Evolutionary conservation across 1,284 basidiomycete species (phyloP).

Genomic region (Pseudozyma sp.): DNA sequence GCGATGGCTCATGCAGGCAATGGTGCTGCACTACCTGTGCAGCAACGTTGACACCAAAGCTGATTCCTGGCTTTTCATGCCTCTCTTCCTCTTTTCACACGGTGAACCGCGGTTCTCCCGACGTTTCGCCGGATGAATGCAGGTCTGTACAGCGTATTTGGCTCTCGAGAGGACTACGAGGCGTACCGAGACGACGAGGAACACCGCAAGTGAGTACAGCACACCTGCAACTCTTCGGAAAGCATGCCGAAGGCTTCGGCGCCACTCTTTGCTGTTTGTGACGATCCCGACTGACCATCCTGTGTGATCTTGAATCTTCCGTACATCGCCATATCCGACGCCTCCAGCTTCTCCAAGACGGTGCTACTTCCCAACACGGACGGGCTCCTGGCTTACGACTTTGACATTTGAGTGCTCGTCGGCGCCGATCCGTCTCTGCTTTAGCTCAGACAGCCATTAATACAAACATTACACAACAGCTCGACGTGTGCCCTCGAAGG

Average conservation of each 20-base stretch:
- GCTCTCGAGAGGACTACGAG: conserved; percentile 51
- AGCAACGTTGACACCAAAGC: not conserved
- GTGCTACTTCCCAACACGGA: conserved; percentile 58
- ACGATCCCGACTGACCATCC: conserved; percentile 7
- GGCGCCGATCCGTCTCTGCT: not conserved
- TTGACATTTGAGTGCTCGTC: conserved; percentile 41
- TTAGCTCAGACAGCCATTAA: not conserved
- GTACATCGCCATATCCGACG: not conserved
- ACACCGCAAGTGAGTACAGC: conserved; percentile 60
- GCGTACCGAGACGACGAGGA: conserved; percentile 62
- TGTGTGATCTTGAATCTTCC: conserved; percentile 3
- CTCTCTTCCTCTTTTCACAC: not conserved
- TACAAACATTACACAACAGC: not conserved
- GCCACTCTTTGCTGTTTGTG: not conserved
- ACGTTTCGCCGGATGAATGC: not conserved
- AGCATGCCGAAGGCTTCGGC: conserved; percentile 5
- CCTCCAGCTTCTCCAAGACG: conserved; percentile 56
- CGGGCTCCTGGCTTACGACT: conserved; percentile 60
- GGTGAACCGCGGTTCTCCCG: conserved; percentile 3
- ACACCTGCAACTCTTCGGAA: not conserved
- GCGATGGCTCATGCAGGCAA: not conserved
- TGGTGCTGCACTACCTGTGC: conserved; percentile 4
- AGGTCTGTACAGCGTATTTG: conserved; percentile 60
- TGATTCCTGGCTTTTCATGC: conserved; percentile 1
- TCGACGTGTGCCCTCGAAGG: no score